Evolutionary conservation across 208 protist genomes (phyloP).

Genomic region (Eutreptiella sp.): DNA sequence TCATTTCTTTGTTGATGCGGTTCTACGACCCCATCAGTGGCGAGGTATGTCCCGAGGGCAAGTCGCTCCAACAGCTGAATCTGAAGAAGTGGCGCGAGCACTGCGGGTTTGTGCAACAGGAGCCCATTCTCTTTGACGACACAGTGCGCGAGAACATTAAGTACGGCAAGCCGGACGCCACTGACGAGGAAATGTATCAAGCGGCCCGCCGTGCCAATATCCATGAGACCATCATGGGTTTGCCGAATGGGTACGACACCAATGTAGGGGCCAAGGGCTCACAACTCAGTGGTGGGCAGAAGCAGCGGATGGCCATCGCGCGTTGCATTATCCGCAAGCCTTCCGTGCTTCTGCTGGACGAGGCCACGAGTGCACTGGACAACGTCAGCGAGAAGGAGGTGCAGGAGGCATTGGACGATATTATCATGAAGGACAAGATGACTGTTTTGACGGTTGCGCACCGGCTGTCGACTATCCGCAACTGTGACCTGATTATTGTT

Average conservation of each 20-base stretch:
- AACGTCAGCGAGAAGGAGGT: slow-evolving; percentile 40
- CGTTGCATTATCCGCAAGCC: slow-evolving; percentile 36
- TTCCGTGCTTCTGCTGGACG: slow-evolving; percentile 45
- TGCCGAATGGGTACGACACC: not conserved
- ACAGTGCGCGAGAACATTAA: slow-evolving; percentile 44
- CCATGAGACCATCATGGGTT: slow-evolving; percentile 11
- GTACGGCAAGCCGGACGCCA: slow-evolving; percentile 38
- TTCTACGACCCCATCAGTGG: slow-evolving; percentile 14
- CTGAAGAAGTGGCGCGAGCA: no score
- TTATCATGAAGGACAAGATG: slow-evolving; percentile 42
- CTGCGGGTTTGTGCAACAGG: slow-evolving; percentile 35
- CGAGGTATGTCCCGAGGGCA: no score
- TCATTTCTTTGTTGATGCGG: not conserved
- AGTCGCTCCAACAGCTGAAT: no score
- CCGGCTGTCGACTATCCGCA: slow-evolving; percentile 44
- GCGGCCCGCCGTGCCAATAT: slow-evolving; percentile 6
- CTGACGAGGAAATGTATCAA: slow-evolving; percentile 15
- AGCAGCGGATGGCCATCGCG: slow-evolving; percentile 33
- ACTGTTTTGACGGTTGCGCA: slow-evolving; percentile 68
- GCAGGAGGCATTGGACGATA: slow-evolving; percentile 29
- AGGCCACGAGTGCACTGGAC: slow-evolving; percentile 49
- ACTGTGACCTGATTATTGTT: slow-evolving; percentile 57
- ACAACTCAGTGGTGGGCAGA: slow-evolving; percentile 19
- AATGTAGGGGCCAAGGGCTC: not conserved
- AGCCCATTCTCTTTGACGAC: slow-evolving; percentile 40